phyloP scores from a whole-genome alignment of 768 basidiomycete genomes.

The Boletellus ananas region DNA sequence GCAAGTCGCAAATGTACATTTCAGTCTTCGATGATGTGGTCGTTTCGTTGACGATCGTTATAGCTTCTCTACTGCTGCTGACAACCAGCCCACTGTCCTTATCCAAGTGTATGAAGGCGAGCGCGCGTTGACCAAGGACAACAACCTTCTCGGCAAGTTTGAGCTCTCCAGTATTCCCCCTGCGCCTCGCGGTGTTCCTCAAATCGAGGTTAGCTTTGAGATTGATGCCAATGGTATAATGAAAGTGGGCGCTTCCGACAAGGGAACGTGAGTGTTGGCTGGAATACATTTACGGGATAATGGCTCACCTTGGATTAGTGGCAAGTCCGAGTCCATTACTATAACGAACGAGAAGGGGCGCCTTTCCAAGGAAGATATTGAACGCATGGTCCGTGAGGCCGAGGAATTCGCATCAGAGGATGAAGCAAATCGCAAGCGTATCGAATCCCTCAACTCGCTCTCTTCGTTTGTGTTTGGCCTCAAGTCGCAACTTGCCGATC shows the following conservation, averaged over 20 bases:
- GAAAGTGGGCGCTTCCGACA: conserved; percentile 89
- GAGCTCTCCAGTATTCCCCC: conserved; percentile 92
- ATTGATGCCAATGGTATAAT: conserved; percentile 95
- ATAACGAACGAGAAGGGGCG: conserved; percentile 97
- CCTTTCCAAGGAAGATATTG: conserved; percentile 84
- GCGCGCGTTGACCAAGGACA: conserved; percentile 96
- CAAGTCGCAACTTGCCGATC: conserved; percentile 82
- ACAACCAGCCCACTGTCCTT: conserved; percentile 92
- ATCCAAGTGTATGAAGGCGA: conserved; percentile 99
- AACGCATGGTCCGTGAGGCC: conserved; percentile 92
- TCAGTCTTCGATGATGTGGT: neutral
- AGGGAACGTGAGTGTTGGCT: conserved; percentile 70
- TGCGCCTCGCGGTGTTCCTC: conserved; percentile 93
- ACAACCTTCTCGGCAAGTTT: conserved; percentile 97
- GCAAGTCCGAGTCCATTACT: conserved; percentile 85
- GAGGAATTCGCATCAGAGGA: conserved; percentile 87
- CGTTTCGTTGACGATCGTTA: neutral
- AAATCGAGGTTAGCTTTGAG: conserved; percentile 96
- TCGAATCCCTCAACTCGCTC: conserved; percentile 79
- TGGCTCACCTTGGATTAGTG: conserved; percentile 36
- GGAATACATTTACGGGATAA: neutral
- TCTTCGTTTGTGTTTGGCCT: conserved; percentile 83
- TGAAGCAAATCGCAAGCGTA: conserved; percentile 73
- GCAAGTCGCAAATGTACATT: conserved; percentile 86
- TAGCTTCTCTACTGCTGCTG: conserved; percentile 77